Evolutionary conservation across 768 basidiomycete genomes (phyloP), one percentile per base, ranked within the genome.

Genomic region (Bullera alba): DNA sequence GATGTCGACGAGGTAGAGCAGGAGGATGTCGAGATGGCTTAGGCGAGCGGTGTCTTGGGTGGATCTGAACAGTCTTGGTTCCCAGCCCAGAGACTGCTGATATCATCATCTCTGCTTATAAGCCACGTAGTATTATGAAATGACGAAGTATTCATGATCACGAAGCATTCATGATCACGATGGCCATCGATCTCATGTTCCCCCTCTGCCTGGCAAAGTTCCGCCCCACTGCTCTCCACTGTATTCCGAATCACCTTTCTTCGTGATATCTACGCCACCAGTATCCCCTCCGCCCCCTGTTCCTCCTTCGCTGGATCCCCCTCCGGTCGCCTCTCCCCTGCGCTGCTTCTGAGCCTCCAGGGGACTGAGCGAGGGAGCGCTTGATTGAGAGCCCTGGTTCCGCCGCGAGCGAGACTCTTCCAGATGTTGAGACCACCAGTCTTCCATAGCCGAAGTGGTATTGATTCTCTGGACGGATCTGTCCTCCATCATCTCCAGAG

Each of bases 1-100:
- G 84, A 81, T 52, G 42, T 43, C 12, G 84, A 83, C 38, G n/a
- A n/a, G n/a, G n/a, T n/a, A n/a, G 79, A 75, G 19, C 81, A 82
- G 28, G 78, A 72, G 19, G 80, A 79, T 55, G 79, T 78, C 26
- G 83, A 77, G 52, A 79, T 79, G 78, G 56, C 59, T 53, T 57
- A 19, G 28, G 34, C 28, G 67, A 51, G 32, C n/a, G 47, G 28
- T 42, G 47, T 35, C 25, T 32, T 10, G 23, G 32, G 8, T n/a
- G n/a, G n/a, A n/a, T n/a, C n/a, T n/a, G n/a, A n/a, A n/a, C n/a
- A n/a, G n/a, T n/a, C n/a, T n/a, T n/a, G n/a, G n/a, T n/a, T n/a
- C n/a, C n/a, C n/a, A n/a, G n/a, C n/a, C n/a, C n/a, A 4, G 35
- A 14, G 10, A 27, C 10, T 21, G 36, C 6, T 5, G 46, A 48